Evolutionary conservation across 306 rosid species (phyloP).

Genomic region (Pyrus pyrifolia): DNA sequence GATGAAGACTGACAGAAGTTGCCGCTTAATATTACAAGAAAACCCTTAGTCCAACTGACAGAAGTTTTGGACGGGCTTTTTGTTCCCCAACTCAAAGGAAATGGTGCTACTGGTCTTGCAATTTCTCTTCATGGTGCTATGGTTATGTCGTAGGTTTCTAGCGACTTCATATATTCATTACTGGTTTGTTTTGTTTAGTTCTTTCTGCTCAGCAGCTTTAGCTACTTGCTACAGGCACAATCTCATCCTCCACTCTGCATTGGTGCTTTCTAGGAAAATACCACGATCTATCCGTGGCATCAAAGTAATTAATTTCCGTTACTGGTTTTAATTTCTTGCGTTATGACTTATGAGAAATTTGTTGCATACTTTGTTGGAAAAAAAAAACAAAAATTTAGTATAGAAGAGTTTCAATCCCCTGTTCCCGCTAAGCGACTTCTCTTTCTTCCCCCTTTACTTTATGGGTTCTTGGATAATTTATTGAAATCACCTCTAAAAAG

Average conservation of each 20-base stretch:
- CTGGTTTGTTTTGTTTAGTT: not conserved
- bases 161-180: conserved; percentile 5
- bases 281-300: conserved; percentile 81
- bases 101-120: conserved; percentile 92
- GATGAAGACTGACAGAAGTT: too few species aligned
- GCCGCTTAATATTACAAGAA: too few species aligned
- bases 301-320: conserved; percentile 34
- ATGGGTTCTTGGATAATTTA: not conserved
- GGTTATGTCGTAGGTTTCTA: conserved; percentile 95
- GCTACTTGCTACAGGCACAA: conserved; percentile 64
- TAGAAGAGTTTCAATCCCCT: not conserved
- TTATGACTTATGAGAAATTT: not conserved
- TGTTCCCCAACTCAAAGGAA: conserved; percentile 82
- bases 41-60: too few species aligned
- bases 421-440: not conserved
- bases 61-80: conserved; percentile 77
- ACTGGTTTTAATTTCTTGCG: too few species aligned
- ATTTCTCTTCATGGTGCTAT: conserved; percentile 98
- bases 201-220: conserved; percentile 12
- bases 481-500: not conserved
- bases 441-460: not conserved
- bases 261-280: conserved; percentile 92
- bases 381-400: not conserved
- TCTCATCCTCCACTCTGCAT: conserved; percentile 94
- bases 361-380: not conserved